Evolutionary conservation across 345 rosid species (phyloP), one percentile per base, ranked within the genome.

Genomic region (Corymbia maculata): DNA sequence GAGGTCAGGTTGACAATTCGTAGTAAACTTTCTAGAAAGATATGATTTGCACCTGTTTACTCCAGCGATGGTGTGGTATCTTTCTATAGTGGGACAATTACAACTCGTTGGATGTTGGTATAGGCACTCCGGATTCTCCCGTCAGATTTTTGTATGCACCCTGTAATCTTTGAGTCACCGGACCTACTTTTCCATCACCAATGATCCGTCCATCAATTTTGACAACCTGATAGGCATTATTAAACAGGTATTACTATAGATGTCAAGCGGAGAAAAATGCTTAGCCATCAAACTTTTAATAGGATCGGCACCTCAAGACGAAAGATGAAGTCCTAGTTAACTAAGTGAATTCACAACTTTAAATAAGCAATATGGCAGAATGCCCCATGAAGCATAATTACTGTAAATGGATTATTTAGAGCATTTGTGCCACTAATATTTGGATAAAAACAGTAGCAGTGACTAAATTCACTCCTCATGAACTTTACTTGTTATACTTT

Each of bases 141-240:
- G 97, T 95, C 42, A 95, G 91, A 13, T 87, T 95, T 88, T 96
- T 93, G 93, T 96, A 95, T 61, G 91, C 94, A 6, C 89, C 91
- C 91, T 97, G 98, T 64, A 97, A n/a, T 88, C 90, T 90, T 88
- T 88, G 92, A 10, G 97, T 96, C 52, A 96, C 91, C 2, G 92
- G 94, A 42, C 98, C 97, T 22, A 95, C 98, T 92, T 95, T 88
- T 26, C 99, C 98, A 19, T 95, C 93, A 10, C 99, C 97, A 53
- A 95, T 86, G 55, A 93, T 86, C n/a, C 96, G 95, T 16, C 95
- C 96, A 88, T 96, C 96, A 15, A 96, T 94, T 90, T 94, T 92
- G 89, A 95, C 95, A 50, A 93, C 99, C 96, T 96, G 92, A 79
- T 32, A 30, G 55, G 59, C 12, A 52, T 42, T 19, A 75, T 75